Base-by-base conservation (phyloP, 2,329 filamentous ascomycete genomes). In the Cladosporium sp. region DNA sequence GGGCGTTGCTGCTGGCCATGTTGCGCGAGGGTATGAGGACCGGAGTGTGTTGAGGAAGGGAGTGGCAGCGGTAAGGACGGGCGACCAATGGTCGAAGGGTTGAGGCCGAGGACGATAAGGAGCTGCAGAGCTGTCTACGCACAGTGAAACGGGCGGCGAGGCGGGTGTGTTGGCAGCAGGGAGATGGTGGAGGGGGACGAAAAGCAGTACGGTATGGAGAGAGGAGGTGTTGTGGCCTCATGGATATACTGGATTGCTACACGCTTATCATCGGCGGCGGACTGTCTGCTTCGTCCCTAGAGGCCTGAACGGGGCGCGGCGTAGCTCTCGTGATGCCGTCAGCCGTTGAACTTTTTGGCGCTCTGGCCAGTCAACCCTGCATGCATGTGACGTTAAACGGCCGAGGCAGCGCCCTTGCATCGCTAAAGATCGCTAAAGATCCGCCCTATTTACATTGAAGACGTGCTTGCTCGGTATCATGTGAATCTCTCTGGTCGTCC, bases 1-100 rank as follows among this genome's bases (percentile, higher is more conserved):
- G 54, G 28, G 45, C 52, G 39, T n/a, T 45, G 52, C 37, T 47
- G 52, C 39, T 55, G 13, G 52, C 52, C 52, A 55, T 55, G 19
- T n/a, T 55, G 52, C 40, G 52, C n/a, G 40, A 42, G 19, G 22
- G 36, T 32, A 20, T 19, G 22, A 13, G 22, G 17, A 3, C 5
- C 7, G 50, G n/a, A 32, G 36, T 22, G 50, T 7, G 37, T 28
- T 40, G 22, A 35, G 24, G 25, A 36, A 34, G 36, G 28, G 19
- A 9, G n/a, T 32, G n/a, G 47, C 25, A 24, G 47, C 34, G 24
- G 34, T 50, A 25, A 53, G 50, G 50, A 32, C 50, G 50, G 20
- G 25, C n/a, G 34, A 7, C 35, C 48, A 39, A 37, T 39, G 48
- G 36, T 40, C 36, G 50, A 42, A 42, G n/a, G 36, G 50, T 42